Evolutionary conservation across 495 filamentous ascomycete genomes (phyloP).

Genomic region (Aspergillus incahuasiensis): DNA sequence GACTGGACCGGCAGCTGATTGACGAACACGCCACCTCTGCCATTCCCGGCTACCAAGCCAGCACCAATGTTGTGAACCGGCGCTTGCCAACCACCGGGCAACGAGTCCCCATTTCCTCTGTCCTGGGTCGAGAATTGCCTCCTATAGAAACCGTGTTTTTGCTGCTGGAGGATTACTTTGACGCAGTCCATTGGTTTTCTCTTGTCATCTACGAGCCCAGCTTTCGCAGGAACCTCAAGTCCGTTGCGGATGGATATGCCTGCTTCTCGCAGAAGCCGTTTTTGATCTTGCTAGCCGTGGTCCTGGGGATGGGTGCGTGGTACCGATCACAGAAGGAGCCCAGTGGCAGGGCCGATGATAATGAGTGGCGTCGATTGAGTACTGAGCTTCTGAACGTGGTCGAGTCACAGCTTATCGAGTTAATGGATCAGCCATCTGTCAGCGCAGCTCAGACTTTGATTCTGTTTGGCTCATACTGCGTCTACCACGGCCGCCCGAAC

Average conservation of each 20-base stretch:
- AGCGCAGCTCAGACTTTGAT: slow-evolving; percentile 27
- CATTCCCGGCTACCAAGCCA: slow-evolving; percentile 27
- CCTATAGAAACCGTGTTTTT: slow-evolving; percentile 14
- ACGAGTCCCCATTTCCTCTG: slow-evolving; percentile 18
- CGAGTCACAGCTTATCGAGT: slow-evolving; percentile 24
- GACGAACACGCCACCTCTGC: slow-evolving; percentile 26
- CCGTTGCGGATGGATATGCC: slow-evolving; percentile 25
- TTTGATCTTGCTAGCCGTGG: slow-evolving; percentile 23
- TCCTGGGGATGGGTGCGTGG: slow-evolving; percentile 32
- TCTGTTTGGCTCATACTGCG: slow-evolving; percentile 30
- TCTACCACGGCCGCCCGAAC: slow-evolving; percentile 34
- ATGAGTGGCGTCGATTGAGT: slow-evolving; percentile 15
- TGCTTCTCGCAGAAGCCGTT: slow-evolving; percentile 24
- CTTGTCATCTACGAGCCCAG: slow-evolving; percentile 29
- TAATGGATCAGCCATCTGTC: slow-evolving; percentile 32
- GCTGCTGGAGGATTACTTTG: slow-evolving; percentile 31
- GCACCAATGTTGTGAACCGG: neutral
- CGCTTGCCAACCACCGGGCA: neutral
- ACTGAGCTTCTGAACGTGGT: slow-evolving; percentile 17
- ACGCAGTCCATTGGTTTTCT: slow-evolving; percentile 34
- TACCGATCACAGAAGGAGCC: slow-evolving; percentile 23
- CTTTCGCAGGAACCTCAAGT: slow-evolving; percentile 22
- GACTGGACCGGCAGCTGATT: slow-evolving; percentile 20
- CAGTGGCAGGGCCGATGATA: neutral
- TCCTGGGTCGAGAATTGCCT: slow-evolving; percentile 21